Evolutionary conservation across 2,329 filamentous ascomycete species (phyloP), one percentile per base, ranked within the genome.

Genomic region (Xylaria sp.): DNA sequence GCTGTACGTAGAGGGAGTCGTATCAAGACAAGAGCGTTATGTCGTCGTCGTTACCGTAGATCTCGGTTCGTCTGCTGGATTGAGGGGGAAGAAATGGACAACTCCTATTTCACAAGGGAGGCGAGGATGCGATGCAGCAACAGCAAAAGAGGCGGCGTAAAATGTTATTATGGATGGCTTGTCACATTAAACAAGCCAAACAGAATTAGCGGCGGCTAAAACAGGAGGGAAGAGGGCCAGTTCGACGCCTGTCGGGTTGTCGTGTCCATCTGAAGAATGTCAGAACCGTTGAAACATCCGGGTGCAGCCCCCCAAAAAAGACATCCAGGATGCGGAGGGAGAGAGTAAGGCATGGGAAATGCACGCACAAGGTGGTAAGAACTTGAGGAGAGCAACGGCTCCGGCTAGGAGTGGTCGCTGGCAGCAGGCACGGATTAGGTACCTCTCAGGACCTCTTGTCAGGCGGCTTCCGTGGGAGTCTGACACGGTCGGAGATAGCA

Each of bases 51-150:
- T 11, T 2, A 30, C 30, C 18, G 9, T 13, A 8, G 3, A 18
- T 18, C 19, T 18, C 23, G 23, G 19, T 10, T 50, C 48, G 48
- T 13, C 10, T 10, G 30, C 7, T 9, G 48, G 19, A 30, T 30
- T 30, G 23, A 30, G 23, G 23, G 23, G 23, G 23, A 30, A 30
- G 23, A 30, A 30, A 30, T 30, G 23, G 23, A 30, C 23, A 30
- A 42, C 37, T 42, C n/a, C 46, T 19, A 48, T 18, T n/a, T 19
- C 46, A 48, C 18, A 49, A 23, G 18, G 18, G 18, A 49, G n/a
- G 16, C 2, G 4, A 19, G 53, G 51, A 63, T 61, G 59, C 59
- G 58, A 59, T 51, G 52, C 49, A 58, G 53, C 54, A 55, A 58
- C 50, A 10, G 23, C 23, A 30, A 30, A 18, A n/a, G 52, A 58